phyloP scores from a whole-genome alignment of 2,329 filamentous ascomycete genomes.

The Aureobasidium subglaciale region DNA sequence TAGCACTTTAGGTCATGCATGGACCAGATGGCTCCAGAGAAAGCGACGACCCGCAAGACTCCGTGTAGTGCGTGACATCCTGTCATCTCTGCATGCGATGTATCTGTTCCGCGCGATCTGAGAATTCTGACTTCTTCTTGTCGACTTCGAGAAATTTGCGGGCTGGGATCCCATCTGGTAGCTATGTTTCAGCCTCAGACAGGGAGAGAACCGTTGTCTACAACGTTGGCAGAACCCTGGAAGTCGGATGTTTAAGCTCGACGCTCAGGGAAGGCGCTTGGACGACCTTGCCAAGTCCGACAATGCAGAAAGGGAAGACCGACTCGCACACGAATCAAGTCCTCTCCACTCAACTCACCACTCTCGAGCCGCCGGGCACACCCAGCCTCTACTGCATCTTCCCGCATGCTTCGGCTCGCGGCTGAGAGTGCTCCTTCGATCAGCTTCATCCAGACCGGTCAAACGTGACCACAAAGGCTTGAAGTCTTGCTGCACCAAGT shows the following conservation, averaged over 20 bases:
- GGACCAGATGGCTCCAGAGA: background rate
- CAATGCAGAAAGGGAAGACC: slow-evolving; percentile 7
- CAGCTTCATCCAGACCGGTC: background rate
- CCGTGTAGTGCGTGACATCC: background rate
- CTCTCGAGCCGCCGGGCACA: background rate
- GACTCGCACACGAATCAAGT: slow-evolving; percentile 9
- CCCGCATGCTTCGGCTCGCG: slow-evolving; percentile 2
- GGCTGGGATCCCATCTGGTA: background rate
- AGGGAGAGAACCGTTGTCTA: slow-evolving; percentile 8
- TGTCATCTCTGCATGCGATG: background rate
- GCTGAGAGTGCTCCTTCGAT: background rate
- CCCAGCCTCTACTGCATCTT: slow-evolving; percentile 1
- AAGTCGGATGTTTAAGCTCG: background rate
- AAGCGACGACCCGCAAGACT: background rate
- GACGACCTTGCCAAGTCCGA: background rate
- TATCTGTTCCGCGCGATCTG: background rate
- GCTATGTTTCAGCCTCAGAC: slow-evolving; percentile 14
- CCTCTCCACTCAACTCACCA: background rate
- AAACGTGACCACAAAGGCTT: background rate
- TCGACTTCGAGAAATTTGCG: background rate
- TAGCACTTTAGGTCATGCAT: slow-evolving; percentile 9
- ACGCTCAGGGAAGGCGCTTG: background rate
- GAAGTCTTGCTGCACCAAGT: background rate
- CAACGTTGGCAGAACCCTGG: slow-evolving; percentile 6
- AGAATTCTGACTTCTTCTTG: background rate